Conservation (phyloP, 2,329 filamentous ascomycete species). For the Aspergillus transmontanensis region DNA sequence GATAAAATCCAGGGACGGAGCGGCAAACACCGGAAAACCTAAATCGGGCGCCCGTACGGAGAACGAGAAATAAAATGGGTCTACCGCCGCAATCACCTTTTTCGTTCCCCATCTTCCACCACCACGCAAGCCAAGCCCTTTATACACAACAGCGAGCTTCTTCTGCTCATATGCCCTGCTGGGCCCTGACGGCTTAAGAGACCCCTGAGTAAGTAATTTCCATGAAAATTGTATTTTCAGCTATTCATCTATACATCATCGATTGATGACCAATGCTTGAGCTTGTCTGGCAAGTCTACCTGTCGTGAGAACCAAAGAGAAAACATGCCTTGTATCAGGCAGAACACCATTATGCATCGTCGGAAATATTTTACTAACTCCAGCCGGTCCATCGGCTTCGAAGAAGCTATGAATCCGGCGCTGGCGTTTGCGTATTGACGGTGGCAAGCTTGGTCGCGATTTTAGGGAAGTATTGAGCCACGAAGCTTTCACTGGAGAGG, state of each 20-base stretch:
- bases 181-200: background rate
- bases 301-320: background rate
- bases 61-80: no score
- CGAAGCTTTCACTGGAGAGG: slow-evolving; percentile 67
- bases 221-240: background rate
- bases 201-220: background rate
- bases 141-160: background rate
- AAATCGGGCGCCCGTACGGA: background rate
- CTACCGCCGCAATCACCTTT: background rate
- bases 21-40: slow-evolving; percentile 16
- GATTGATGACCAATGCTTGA: background rate
- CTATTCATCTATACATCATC: background rate
- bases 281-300: background rate
- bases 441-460: slow-evolving; percentile 61
- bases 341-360: background rate
- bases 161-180: background rate
- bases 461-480: slow-evolving; percentile 73
- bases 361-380: background rate
- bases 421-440: background rate
- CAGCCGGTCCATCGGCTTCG: background rate
- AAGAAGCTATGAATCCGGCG: background rate
- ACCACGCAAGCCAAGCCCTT: background rate
- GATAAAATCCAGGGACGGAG: slow-evolving; percentile 9
- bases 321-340: background rate
- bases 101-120: background rate